These are phyloP conservation scores for Blastobotrys petasosporus DNA, from an alignment of 1,139 yeast genomes.

Conservation along the genomic window DNA sequence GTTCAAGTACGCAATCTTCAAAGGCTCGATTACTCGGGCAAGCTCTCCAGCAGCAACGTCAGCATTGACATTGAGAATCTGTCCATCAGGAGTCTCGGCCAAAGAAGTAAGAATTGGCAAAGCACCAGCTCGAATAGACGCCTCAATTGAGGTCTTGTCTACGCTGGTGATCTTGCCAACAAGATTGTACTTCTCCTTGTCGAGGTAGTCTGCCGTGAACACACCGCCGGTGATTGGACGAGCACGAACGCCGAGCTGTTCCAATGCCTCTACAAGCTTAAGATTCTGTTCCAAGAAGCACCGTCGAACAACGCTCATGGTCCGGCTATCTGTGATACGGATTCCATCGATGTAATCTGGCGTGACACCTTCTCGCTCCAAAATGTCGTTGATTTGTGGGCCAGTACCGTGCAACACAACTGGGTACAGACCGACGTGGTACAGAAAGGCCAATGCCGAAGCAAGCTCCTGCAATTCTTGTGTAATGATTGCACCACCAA, in stretches of 20 bases:
- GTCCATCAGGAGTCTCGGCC: slow-evolving; percentile 96
- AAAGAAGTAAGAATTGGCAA: slow-evolving; percentile 91
- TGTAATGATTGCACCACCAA: slow-evolving; percentile 97
- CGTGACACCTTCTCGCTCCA: slow-evolving; percentile 91
- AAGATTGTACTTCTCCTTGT: slow-evolving; percentile 81
- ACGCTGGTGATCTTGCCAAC: slow-evolving; percentile 88
- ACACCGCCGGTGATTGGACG: slow-evolving; percentile 99
- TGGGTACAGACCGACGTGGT: slow-evolving; percentile 96
- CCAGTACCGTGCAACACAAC: slow-evolving; percentile 98
- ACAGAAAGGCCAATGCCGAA: slow-evolving; percentile 87
- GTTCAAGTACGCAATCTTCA: slow-evolving; percentile 89
- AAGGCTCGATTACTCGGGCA: slow-evolving; percentile 94
- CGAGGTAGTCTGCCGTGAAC: slow-evolving; percentile 87
- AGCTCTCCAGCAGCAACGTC: slow-evolving; percentile 98
- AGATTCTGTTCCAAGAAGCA: slow-evolving; percentile 94
- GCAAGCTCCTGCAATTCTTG: slow-evolving; percentile 91
- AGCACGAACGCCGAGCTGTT: slow-evolving; percentile 94
- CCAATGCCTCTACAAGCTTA: slow-evolving; percentile 90
- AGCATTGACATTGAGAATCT: slow-evolving; percentile 92
- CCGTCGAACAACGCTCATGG: slow-evolving; percentile 93
- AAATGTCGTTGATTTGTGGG: slow-evolving; percentile 91
- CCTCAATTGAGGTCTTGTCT: slow-evolving; percentile 86
- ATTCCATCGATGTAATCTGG: slow-evolving; percentile 96
- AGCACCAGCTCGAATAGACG: slow-evolving; percentile 93
- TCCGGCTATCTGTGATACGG: slow-evolving; percentile 87